Conservation (phyloP, 371 early-diverging fungal genomes). For the Mucor indicus region DNA sequence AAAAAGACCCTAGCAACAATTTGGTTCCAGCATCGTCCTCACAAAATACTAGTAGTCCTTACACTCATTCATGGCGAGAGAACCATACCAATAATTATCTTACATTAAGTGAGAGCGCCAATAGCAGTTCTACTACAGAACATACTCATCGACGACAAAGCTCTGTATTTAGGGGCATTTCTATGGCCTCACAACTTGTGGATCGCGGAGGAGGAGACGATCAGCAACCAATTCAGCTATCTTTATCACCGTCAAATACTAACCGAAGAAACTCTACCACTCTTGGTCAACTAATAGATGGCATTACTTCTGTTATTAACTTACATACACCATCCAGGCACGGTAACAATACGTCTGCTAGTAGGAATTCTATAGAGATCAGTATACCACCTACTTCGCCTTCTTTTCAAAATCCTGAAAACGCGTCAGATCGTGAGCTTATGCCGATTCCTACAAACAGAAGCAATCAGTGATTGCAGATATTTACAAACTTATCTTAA, state of each 20-base stretch:
- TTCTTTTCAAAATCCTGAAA: slow-evolving; percentile 16
- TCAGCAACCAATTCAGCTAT: slow-evolving; percentile 16
- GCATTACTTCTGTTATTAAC: slow-evolving; percentile 19
- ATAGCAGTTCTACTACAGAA: too few species aligned
- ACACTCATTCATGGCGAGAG: slow-evolving; percentile 14
- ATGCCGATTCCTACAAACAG: slow-evolving; percentile 19
- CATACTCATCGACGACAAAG: slow-evolving; percentile 27
- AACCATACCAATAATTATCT: slow-evolving; percentile 11
- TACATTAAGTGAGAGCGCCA: background rate
- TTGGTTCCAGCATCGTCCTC: background rate
- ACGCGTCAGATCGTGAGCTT: slow-evolving; percentile 21
- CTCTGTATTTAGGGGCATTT: slow-evolving; percentile 44
- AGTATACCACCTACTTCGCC: slow-evolving; percentile 46
- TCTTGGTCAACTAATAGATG: slow-evolving; percentile 23
- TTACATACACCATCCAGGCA: slow-evolving; percentile 5
- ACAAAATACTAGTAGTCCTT: background rate
- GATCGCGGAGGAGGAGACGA: slow-evolving; percentile 34
- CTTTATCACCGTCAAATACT: slow-evolving; percentile 19
- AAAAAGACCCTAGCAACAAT: background rate
- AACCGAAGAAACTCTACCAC: slow-evolving; percentile 17
- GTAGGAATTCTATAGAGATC: slow-evolving; percentile 40
- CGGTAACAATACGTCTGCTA: slow-evolving; percentile 8
- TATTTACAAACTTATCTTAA: too few species aligned
- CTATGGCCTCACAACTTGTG: slow-evolving; percentile 42
- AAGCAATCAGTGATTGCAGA: too few species aligned